Evolutionary conservation across 2,329 filamentous ascomycete species (phyloP), one percentile per base, ranked within the genome.

Genomic region (Colletotrichum lini): DNA sequence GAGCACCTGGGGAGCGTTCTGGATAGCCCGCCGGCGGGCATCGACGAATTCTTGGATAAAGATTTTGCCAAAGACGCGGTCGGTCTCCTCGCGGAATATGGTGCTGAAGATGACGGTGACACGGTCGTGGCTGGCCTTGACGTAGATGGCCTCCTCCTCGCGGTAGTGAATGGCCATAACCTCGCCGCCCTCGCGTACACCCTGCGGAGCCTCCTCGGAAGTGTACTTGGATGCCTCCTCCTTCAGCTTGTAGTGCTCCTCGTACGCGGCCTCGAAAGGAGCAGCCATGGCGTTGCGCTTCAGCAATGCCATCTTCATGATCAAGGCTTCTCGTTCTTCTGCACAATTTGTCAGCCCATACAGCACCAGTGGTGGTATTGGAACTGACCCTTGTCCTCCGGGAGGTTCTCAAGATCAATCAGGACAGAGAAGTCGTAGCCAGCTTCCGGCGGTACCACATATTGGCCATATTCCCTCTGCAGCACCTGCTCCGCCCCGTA

Each of bases 41-140:
- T 99, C 96, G 68, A 98, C 97, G 75, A 99, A 99, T 83, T 99
- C 96, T 85, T 98, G 95, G 76, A 99, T 91, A 80, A 99, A 99
- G 16, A 99, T 95, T 85, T 98, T 98, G 77, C 96, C 96, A 78
- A 97, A 99, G 69, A 99, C 94, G 73, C 96, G 89, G 80, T 99
- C 96, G 65, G 97, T 99, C 85, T 99, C 97, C 80, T 99, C 97
- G 69, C 94, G 89, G 88, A 99, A 99, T 63, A 98, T 90, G 52
- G 96, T 99, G 84, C 95, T 98, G 88, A 99, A 99, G 79, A 99
- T 99, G 78, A 99, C 95, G 0, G 97, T 99, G 63, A 99, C 96
- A 78, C 96, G 92, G 81, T 99, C 96, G 84, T 97, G 93, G 82
- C 94, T 97, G 73, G 96, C 96, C 86, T 99, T 98, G 86, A 99